Conservation (phyloP, 2,329 filamentous ascomycete species). For the Hirsutella rhossiliensis region DNA sequence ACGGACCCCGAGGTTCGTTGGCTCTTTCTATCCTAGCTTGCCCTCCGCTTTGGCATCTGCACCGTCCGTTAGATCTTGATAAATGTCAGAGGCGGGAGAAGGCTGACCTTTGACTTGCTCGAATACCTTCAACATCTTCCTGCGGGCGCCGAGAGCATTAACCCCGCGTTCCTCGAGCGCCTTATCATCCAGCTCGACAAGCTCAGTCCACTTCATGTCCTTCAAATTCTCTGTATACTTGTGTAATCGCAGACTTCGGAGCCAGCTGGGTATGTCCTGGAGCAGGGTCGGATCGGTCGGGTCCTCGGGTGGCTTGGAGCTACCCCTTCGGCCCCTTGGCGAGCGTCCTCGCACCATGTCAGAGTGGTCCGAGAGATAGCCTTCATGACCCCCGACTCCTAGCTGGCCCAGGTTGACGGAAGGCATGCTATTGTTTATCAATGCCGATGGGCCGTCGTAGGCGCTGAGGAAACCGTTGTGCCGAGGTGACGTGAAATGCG, state of each 20-base stretch:
- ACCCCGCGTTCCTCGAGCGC: constrained; percentile 87
- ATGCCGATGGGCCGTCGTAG: constrained; percentile 64
- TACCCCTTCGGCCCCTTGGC: constrained; percentile 81
- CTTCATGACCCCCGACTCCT: constrained; percentile 59
- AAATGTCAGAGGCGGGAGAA: not conserved
- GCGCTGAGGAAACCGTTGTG: constrained; percentile 90
- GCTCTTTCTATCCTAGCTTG: constrained; percentile 40
- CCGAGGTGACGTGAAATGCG: constrained; percentile 73
- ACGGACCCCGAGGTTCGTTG: no score
- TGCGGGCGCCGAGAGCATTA: constrained; percentile 83
- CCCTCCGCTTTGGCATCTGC: constrained; percentile 63
- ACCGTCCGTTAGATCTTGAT: constrained; percentile 8
- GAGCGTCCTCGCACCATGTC: constrained; percentile 85
- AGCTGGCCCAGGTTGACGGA: constrained; percentile 62
- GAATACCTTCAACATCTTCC: constrained; percentile 99
- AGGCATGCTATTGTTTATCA: constrained; percentile 58
- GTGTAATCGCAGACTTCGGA: constrained; percentile 86
- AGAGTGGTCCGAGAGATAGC: constrained; percentile 87
- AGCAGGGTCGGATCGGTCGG: constrained; percentile 83
- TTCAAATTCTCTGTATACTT: constrained; percentile 99
- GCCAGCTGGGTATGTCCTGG: constrained; percentile 92
- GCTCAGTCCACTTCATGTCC: constrained; percentile 90
- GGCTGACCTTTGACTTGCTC: constrained; percentile 74
- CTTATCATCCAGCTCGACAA: constrained; percentile 86
- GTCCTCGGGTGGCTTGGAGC: constrained; percentile 95